Conservation (phyloP, 495 filamentous ascomycete species). For the Polyplosphaeria fusca region DNA sequence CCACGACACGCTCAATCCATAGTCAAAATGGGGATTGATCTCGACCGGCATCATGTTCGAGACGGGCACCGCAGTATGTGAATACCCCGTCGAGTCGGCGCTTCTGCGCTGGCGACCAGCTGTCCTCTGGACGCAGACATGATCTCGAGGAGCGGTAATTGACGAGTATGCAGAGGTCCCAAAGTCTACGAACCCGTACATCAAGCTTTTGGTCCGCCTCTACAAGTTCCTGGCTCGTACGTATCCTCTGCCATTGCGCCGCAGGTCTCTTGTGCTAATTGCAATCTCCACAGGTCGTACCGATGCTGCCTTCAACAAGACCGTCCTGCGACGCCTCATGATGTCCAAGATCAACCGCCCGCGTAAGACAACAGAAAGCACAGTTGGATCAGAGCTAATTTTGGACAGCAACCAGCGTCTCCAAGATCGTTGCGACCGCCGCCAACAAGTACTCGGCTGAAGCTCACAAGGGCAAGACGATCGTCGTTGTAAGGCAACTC, state of each 20-base stretch:
- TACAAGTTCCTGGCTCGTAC: constrained; percentile 97
- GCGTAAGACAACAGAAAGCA: constrained; percentile 39
- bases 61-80: constrained; percentile 68
- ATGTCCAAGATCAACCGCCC: constrained; percentile 97
- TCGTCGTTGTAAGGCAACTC: constrained; percentile 61
- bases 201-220: constrained; percentile 96
- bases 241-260: constrained; percentile 40
- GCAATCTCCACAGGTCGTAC: constrained; percentile 69
- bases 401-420: constrained; percentile 68
- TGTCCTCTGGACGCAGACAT: constrained; percentile 31
- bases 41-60: constrained; percentile 79
- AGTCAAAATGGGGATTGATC: constrained; percentile 57
- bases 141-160: constrained; percentile 16
- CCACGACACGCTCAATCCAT: constrained; percentile 40
- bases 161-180: constrained; percentile 54
- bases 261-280: constrained; percentile 10
- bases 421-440: constrained; percentile 73
- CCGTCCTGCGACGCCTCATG: constrained; percentile 91
- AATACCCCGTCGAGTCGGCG: constrained; percentile 28
- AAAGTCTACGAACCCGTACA: constrained; percentile 97
- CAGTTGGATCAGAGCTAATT: constrained; percentile 1
- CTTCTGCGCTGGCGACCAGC: constrained; percentile 24
- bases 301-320: constrained; percentile 94
- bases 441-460: constrained; percentile 55
- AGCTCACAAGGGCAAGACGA: constrained; percentile 77